phyloP scores from a whole-genome alignment of 257 asterid species.

The Capsicum chinense region DNA sequence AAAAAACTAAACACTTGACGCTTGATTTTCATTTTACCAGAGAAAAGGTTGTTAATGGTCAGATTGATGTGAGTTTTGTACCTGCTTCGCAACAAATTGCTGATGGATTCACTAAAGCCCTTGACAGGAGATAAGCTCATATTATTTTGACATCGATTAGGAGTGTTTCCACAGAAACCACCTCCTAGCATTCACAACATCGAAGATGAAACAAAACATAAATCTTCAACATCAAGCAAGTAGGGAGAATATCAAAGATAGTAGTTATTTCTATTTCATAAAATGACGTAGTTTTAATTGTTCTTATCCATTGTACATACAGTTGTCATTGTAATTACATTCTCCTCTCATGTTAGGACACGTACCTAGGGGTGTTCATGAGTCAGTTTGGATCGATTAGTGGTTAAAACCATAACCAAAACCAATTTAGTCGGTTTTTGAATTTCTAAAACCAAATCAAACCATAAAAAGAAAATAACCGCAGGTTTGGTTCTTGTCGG shows the following conservation, averaged over 20 bases:
- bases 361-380: neutral
- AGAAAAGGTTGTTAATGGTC: neutral
- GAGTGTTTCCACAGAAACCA: neutral
- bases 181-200: neutral
- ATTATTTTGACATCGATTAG: neutral
- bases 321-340: neutral
- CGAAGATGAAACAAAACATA: neutral
- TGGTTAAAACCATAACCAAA: too few relatives aligned
- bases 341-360: neutral
- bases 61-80: neutral
- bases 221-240: neutral
- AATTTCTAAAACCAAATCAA: too few relatives aligned
- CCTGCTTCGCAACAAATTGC: conserved; percentile 4
- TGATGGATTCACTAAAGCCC: neutral
- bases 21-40: neutral
- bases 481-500: too few relatives aligned
- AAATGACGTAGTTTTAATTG: too few relatives aligned
- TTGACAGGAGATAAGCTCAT: neutral
- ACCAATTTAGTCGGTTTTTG: too few relatives aligned
- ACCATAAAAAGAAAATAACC: too few relatives aligned
- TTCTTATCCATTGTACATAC: neutral
- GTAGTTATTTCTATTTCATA: neutral
- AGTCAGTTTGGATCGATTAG: too few relatives aligned
- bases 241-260: neutral
- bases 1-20: neutral